phyloP scores from a whole-genome alignment of 2,329 filamentous ascomycete genomes.

The Talaromyces sp. region DNA sequence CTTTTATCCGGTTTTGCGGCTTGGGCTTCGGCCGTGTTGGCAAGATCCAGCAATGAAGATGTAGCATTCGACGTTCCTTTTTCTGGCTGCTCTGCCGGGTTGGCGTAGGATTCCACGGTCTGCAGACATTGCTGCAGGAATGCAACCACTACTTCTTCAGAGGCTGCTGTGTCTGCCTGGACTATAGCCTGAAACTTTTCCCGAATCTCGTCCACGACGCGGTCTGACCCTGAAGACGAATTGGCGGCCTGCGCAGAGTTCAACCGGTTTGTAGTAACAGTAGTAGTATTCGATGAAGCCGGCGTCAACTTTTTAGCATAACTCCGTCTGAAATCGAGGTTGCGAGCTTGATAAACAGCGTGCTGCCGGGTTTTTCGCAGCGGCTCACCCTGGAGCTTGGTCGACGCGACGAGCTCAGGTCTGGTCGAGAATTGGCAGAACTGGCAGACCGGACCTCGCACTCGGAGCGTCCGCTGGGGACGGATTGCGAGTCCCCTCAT shows the following conservation, averaged over 20 bases:
- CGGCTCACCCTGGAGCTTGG: slow-evolving; percentile 7
- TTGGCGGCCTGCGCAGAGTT: neutral
- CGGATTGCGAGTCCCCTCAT: slow-evolving; percentile 34
- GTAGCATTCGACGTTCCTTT: slow-evolving; percentile 31
- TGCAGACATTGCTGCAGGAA: slow-evolving; percentile 31
- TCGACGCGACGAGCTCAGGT: slow-evolving; percentile 14
- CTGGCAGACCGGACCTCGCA: slow-evolving; percentile 28
- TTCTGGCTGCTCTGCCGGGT: slow-evolving; percentile 20
- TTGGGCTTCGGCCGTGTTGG: slow-evolving; percentile 30
- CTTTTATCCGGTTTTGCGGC: slow-evolving; percentile 21
- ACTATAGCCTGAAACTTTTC: slow-evolving; percentile 24
- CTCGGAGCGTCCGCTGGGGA: slow-evolving; percentile 15
- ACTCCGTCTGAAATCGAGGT: neutral
- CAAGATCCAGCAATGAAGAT: slow-evolving; percentile 36
- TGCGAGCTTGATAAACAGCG: neutral
- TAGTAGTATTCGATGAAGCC: neutral
- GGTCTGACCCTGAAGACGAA: slow-evolving; percentile 6
- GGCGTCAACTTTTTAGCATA: neutral
- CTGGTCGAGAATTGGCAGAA: slow-evolving; percentile 31
- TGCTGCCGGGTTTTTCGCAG: slow-evolving; percentile 2
- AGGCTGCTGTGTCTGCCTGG: slow-evolving; percentile 25
- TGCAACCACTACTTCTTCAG: slow-evolving; percentile 28
- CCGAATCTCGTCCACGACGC: slow-evolving; percentile 26
- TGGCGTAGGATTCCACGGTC: slow-evolving; percentile 26
- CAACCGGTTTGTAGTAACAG: neutral